These are phyloP conservation scores for Eutrema japonicum DNA, from an alignment of 345 rosid genomes.

Conservation along the genomic window DNA sequence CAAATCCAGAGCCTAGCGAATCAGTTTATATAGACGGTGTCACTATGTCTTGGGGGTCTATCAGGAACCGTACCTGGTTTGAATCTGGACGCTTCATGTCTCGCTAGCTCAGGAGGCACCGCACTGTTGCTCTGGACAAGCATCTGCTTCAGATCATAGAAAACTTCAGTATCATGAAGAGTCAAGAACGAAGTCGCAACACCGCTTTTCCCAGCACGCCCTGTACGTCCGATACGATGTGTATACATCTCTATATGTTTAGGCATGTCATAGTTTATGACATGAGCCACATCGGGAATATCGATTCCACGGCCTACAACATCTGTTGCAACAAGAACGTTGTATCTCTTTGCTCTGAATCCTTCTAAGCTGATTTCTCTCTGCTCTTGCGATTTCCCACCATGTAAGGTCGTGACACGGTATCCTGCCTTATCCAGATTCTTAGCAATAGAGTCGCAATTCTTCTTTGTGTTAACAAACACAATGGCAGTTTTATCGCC, in stretches of 20 bases:
- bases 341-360: constrained; percentile 83
- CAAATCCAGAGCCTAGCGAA: constrained; percentile 29
- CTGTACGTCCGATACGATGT: constrained; percentile 95
- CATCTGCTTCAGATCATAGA: constrained; percentile 98
- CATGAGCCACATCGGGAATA: constrained; percentile 95
- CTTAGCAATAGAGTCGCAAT: constrained; percentile 77
- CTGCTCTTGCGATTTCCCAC: constrained; percentile 96
- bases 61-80: constrained; percentile 92
- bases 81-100: constrained; percentile 92
- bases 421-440: constrained; percentile 85
- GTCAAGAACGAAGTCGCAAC: constrained; percentile 93
- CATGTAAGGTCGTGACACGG: constrained; percentile 88
- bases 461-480: constrained; percentile 92
- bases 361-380: constrained; percentile 94
- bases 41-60: constrained; percentile 91
- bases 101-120: constrained; percentile 92
- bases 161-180: constrained; percentile 74
- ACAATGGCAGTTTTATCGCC: constrained; percentile 89
- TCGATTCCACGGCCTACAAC: constrained; percentile 97
- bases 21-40: constrained; percentile 82
- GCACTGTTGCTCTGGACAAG: constrained; percentile 90
- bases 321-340: constrained; percentile 93
- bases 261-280: constrained; percentile 94
- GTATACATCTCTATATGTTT: constrained; percentile 86
- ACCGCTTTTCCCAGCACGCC: constrained; percentile 97